Evolutionary conservation across 2,329 filamentous ascomycete genomes (phyloP), one percentile per base, ranked within the genome.

Genomic region (Aspergillus sp.): DNA sequence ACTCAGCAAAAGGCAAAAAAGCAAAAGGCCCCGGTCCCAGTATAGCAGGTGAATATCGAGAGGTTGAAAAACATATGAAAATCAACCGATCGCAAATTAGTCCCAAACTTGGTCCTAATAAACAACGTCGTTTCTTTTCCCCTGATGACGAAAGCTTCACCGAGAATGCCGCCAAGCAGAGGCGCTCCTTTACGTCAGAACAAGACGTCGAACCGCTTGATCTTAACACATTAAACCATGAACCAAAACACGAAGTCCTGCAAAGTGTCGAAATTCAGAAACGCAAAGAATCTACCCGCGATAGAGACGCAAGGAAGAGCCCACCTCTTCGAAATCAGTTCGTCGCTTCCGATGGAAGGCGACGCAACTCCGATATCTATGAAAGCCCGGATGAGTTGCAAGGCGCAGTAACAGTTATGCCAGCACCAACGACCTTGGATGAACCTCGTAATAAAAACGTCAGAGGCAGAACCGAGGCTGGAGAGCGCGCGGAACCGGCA

Each of bases 341-440:
- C 27, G n/a, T 42, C 28, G 19, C 33, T 11, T 41, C 34, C 4
- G 42, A 49, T 38, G 43, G 28, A 2, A 33, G 45, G 6, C 41
- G 31, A 29, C 50, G 37, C 12, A 10, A 26, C 31, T 45, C 43
- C 12, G 51, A 48, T 26, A 38, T 42, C n/a, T 52, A 57, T 33
- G 67, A 69, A 33, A 70, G 67, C 43, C 56, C 66, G 5, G 67
- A 70, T 54, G 67, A 65, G 43, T 46, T 70, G 2, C 67, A 70
- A 44, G 66, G 65, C 8, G 64, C 55, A 7, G 60, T 52, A 33
- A 66, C 66, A 5, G 61, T 60, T 32, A 40, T 46, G 5, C 56
- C 50, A 27, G 19, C 50, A 26, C 52, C 53, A 7, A 46, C 39
- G 5, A 31, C 34, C n/a, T 37, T 57, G 11, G 27, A 37, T 29